These are phyloP conservation scores for Talaromyces funiculosus DNA, from an alignment of 2,329 filamentous ascomycete species.

Conservation along the genomic window DNA sequence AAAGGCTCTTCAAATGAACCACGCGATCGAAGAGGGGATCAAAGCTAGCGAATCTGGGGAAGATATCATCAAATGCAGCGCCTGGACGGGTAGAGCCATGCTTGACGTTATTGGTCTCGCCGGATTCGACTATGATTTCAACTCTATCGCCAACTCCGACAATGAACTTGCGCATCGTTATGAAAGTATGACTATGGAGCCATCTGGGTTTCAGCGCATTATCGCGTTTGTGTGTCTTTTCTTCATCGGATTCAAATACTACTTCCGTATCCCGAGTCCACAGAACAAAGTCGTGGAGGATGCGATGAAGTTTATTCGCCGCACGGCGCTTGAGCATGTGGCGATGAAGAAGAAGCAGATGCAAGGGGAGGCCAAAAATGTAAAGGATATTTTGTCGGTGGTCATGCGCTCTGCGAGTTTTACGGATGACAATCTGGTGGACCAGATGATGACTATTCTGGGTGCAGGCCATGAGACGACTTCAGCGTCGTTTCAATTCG, in stretches of 20 bases:
- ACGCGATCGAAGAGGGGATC: slow-evolving; percentile 51
- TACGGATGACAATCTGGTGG: slow-evolving; percentile 70
- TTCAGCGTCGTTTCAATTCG: slow-evolving; percentile 69
- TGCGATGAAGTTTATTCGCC: slow-evolving; percentile 56
- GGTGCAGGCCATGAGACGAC: slow-evolving; percentile 79
- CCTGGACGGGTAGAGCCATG: slow-evolving; percentile 63
- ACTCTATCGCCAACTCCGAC: slow-evolving; percentile 56
- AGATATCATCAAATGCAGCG: slow-evolving; percentile 52
- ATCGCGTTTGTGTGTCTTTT: slow-evolving; percentile 53
- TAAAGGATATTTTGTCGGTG: slow-evolving; percentile 69
- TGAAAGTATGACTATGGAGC: slow-evolving; percentile 21
- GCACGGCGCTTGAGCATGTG: slow-evolving; percentile 64
- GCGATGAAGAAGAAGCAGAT: slow-evolving; percentile 54
- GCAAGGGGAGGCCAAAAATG: slow-evolving; percentile 38
- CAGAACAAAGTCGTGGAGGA: slow-evolving; percentile 61
- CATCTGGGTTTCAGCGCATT: slow-evolving; percentile 29
- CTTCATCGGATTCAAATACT: slow-evolving; percentile 59
- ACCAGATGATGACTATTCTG: slow-evolving; percentile 87
- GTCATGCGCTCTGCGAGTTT: slow-evolving; percentile 72
- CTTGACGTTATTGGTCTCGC: slow-evolving; percentile 71
- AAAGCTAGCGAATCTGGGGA: slow-evolving; percentile 27
- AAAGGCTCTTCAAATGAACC: slow-evolving; percentile 64
- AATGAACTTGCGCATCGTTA: slow-evolving; percentile 50
- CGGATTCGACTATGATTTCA: slow-evolving; percentile 66
- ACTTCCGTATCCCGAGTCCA: slow-evolving; percentile 61